Evolutionary conservation across 148 eudicot genomes (phyloP), one percentile per base, ranked within the genome.

Genomic region (Vaccinium macrocarpon): DNA sequence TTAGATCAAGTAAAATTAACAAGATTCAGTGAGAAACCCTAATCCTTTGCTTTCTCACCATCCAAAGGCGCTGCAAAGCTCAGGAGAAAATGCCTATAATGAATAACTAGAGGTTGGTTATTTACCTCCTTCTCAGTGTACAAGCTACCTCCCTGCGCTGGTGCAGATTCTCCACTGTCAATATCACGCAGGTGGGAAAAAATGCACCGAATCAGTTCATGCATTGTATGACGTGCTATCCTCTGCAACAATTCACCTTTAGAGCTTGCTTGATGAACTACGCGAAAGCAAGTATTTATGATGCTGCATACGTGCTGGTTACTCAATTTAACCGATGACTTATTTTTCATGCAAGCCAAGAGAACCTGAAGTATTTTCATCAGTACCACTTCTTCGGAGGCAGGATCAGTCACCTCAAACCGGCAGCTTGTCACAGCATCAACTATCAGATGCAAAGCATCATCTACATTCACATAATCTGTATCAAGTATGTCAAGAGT

Each of bases 321-420:
- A 86, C 90, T 94, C 88, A 96, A 86, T 70, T 82, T 86, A 82
- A 89, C 91, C 56, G 98, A 96, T 76, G 97, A 96, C 87, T 93
- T 92, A 89, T 89, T 91, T 86, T 93, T 96, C 94, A 94, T 89
- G 88, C 98, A 96, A 86, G 98, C 98, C 85, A 96, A 84, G 77
- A 94, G 93, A 88, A 96, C 94, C 85, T 96, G 98, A 88, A 96
- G 98, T 85, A 96, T 94, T 86, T 96, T 96, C 83, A 92, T 92
- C 81, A 96, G 64, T 77, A 96, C 98, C 13, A 96, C 98, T 86
- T 96, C 98, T 88, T 96, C 98, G 57, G 98, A 94, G 61, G 93
- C 89, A 87, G 98, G 97, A 92, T 96, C 98, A 56, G 98, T 94
- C 83, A 96, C 95, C 89, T 94, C 98, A 91, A 96, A 96, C 32